Percentiles rank a stretch among this genome's conserved stretches.
Evolutionary conservation across 208 protist genomes (phyloP).

Genomic region (Leishmania tropica): DNA sequence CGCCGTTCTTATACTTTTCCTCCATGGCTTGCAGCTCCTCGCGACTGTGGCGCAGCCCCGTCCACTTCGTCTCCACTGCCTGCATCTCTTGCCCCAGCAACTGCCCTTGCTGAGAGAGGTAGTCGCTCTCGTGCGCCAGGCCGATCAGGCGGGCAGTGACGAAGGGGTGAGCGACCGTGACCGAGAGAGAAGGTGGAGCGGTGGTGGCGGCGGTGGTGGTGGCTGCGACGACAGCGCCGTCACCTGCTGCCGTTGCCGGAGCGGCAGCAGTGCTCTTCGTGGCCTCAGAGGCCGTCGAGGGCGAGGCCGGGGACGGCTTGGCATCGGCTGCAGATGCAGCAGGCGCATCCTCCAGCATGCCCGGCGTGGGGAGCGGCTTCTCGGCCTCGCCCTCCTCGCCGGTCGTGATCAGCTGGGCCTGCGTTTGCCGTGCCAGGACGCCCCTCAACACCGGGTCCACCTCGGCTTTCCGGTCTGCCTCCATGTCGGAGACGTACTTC

Average conservation of each 20-base stretch:
- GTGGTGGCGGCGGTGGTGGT: not conserved
- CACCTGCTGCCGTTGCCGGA: not conserved
- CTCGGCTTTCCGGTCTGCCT: conserved; percentile 63
- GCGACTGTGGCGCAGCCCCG: conserved; percentile 41
- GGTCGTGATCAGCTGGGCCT: conserved; percentile 1
- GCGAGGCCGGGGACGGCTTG: not conserved
- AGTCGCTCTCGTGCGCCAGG: conserved; percentile 62
- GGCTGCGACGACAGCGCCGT: not conserved
- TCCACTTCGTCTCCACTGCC: conserved; percentile 52
- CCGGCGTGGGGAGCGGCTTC: not conserved
- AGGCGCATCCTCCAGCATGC: conserved; percentile 13
- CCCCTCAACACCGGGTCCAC: conserved; percentile 72
- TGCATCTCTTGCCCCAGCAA: conserved; percentile 56
- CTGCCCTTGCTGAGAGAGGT: conserved; percentile 54
- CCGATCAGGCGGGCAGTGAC: conserved; percentile 62
- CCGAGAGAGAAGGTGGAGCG: not conserved
- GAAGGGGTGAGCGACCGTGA: conserved; percentile 67
- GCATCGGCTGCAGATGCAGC: not conserved
- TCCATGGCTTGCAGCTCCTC: conserved; percentile 43
- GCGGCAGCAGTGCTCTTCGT: not conserved
- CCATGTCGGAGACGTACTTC: conserved; percentile 59
- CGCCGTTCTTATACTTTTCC: conserved; percentile 70
- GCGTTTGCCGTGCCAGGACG: conserved; percentile 50
- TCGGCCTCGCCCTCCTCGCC: not conserved
- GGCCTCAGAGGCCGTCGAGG: not conserved